Percentiles rank a stretch among this genome's conserved stretches.
Conservation (phyloP, 2,329 filamentous ascomycete species). For the Dactylonectria macrodidyma region DNA sequence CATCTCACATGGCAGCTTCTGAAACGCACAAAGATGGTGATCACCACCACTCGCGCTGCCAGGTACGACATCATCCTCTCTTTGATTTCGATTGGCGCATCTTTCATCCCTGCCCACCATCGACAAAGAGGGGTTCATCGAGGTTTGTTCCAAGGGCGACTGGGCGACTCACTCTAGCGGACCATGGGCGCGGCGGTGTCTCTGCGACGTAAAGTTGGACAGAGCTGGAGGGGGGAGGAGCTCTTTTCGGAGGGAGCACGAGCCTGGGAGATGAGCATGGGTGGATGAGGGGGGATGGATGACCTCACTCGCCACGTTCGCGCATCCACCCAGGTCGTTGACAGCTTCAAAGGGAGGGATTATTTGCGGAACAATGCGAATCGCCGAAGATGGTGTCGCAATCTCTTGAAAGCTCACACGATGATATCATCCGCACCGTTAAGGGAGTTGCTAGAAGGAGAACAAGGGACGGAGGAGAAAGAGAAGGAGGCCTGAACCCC, state of each 20-base stretch:
- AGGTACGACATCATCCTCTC: constrained; percentile 3
- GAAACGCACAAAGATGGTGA: constrained; percentile 16
- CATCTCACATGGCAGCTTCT: constrained; percentile 21
- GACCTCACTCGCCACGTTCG: constrained; percentile 17
- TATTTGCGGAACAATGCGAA: constrained; percentile 8
- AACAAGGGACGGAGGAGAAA: not conserved
- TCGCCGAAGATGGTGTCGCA: constrained; percentile 19
- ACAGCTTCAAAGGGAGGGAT: constrained; percentile 14
- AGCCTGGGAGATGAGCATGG: constrained; percentile 11
- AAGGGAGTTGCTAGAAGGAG: constrained; percentile 4
- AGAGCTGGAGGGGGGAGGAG: constrained; percentile 14
- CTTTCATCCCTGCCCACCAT: not conserved
- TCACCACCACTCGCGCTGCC: not conserved
- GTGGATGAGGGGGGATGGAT: not conserved
- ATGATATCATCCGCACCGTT: constrained; percentile 20
- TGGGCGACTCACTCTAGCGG: not conserved
- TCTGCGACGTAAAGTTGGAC: constrained; percentile 18
- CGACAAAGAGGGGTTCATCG: not conserved
- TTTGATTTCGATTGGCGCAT: not conserved
- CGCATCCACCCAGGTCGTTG: constrained; percentile 11
- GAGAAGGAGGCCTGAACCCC: constrained; percentile 17
- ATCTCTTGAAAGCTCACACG: constrained; percentile 16
- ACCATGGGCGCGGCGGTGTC: constrained; percentile 10
- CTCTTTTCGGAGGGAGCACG: constrained; percentile 18
- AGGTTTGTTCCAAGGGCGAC: constrained; percentile 2